Evolutionary conservation across 2,329 filamentous ascomycete species (phyloP), one percentile per base, ranked within the genome.

Genomic region (Pseudovirgaria hyperparasitica): DNA sequence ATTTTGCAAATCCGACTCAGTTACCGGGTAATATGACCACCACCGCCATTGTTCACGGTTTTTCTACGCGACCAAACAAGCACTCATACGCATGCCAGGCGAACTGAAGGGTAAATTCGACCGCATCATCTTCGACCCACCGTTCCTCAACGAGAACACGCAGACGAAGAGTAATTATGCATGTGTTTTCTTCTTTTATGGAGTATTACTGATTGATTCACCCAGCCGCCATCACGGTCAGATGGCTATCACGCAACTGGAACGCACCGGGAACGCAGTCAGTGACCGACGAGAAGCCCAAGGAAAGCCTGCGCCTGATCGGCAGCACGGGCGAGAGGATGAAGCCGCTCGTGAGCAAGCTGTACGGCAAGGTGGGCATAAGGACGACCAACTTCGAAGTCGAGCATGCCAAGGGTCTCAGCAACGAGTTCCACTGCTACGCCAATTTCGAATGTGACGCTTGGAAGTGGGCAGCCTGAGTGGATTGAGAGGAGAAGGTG

Each of bases 401-500:
- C 4, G 59, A 64, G 36, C 82, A 87, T 43, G 64, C 69, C n/a
- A 70, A 72, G 35, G 77, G 77, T 1, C 54, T 90, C 33, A 81
- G 77, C 51, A 90, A 90, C 44, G 78, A 84, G 52, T 90, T 85
- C 47, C 67, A 70, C 44, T 85, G 77, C 50, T 87, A 82, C 44
- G 71, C 81, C 14, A 86, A 82, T 45, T 86, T 82, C 44, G 75
- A 82, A 48, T 70, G 73, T 40, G 55, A 55, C 10, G 37, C 37
- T 9, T 62, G 59, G 57, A 51, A 45, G 19, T 56, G 49, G 48
- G 34, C 24, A 9, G 30, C 28, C 12, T 29, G 34, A 33, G n/a
- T n/a, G n/a, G n/a, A n/a, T n/a, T n/a, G n/a, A n/a, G n/a, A n/a
- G n/a, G n/a, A n/a, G n/a, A n/a, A n/a, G n/a, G n/a, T n/a, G n/a